A percentile compares a stretch with the other conserved stretches of the same genome.
These are phyloP conservation scores for Sclerotinia spermophila DNA, from an alignment of 2,329 filamentous ascomycete genomes.

Conservation along the genomic window DNA sequence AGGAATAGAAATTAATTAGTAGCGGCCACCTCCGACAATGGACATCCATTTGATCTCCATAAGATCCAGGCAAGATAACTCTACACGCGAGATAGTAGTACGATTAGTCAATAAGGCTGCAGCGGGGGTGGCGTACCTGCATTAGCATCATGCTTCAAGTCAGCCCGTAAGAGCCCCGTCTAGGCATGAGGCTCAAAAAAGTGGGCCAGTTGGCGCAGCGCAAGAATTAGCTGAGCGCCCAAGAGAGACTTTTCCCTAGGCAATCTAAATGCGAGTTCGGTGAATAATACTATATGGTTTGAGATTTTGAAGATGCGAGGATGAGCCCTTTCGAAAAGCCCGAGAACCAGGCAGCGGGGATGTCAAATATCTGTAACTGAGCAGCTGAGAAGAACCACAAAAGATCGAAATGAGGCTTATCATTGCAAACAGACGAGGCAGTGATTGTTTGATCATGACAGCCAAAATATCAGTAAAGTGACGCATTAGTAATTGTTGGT, in stretches of 20 bases:
- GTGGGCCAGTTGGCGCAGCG: not conserved
- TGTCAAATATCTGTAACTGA: not conserved
- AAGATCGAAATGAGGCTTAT: not conserved
- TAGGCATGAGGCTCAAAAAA: slow-evolving; percentile 13
- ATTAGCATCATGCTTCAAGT: not conserved
- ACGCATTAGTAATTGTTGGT: not conserved
- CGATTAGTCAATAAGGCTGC: not conserved
- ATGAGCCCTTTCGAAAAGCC: not conserved
- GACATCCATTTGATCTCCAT: not conserved
- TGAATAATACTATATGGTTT: not conserved
- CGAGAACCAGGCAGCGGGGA: not conserved
- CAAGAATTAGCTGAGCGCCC: not conserved
- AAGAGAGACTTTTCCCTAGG: not conserved
- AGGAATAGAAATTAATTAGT: not conserved
- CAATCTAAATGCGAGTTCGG: not conserved
- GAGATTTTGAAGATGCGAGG: not conserved
- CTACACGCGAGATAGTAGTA: not conserved
- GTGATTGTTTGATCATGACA: not conserved
- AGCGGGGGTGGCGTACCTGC: not conserved
- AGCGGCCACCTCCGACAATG: not conserved
- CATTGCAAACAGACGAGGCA: not conserved
- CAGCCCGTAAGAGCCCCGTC: not conserved
- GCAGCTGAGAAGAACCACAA: not conserved
- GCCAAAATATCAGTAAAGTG: not conserved
- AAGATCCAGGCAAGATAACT: not conserved